These are phyloP conservation scores for Rubia peregrina DNA, from an alignment of 305 asterid genomes.

Conservation along the genomic window DNA sequence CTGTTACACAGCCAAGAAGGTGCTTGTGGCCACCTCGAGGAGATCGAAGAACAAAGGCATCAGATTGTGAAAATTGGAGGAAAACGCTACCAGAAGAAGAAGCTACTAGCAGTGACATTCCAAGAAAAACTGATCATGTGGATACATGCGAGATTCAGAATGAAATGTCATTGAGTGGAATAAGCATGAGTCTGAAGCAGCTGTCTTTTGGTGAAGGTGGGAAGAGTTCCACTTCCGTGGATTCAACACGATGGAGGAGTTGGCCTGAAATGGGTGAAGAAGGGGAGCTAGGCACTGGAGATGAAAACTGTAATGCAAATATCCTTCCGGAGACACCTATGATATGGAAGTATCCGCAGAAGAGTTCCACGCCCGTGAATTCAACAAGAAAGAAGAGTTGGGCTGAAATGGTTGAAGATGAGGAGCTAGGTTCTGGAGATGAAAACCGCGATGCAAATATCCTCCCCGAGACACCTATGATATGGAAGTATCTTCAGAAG, in stretches of 20 bases:
- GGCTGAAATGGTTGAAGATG: constrained; percentile 98
- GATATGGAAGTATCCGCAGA: constrained; percentile 24
- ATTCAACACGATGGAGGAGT: constrained; percentile 30
- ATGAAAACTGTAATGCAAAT: constrained; percentile 52
- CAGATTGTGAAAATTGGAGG: constrained; percentile 14
- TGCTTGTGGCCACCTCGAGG: constrained; percentile 19
- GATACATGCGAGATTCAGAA: constrained; percentile 16
- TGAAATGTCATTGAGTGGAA: constrained; percentile 11
- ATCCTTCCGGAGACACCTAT: constrained; percentile 26
- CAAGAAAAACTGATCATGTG: constrained; percentile 8
- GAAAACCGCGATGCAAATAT: constrained; percentile 54
- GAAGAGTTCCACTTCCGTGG: constrained; percentile 3
- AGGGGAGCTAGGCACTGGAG: constrained; percentile 37
- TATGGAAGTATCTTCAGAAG: constrained; percentile 25
- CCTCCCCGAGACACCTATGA: constrained; percentile 22
- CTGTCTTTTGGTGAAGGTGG: constrained; percentile 10
- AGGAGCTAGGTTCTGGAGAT: constrained; percentile 31
- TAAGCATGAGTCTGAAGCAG: constrained; percentile 13
- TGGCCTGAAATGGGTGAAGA: constrained; percentile 98
- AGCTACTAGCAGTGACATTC: constrained; percentile 14
- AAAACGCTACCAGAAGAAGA: constrained; percentile 15
- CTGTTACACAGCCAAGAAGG: constrained; percentile 31
- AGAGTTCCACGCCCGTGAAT: background rate
- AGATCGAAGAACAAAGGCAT: constrained; percentile 18
- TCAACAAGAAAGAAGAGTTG: constrained; percentile 38